Evolutionary conservation across 371 early-diverging fungal genomes (phyloP).

Genomic region (Haplosporangium sp.): DNA sequence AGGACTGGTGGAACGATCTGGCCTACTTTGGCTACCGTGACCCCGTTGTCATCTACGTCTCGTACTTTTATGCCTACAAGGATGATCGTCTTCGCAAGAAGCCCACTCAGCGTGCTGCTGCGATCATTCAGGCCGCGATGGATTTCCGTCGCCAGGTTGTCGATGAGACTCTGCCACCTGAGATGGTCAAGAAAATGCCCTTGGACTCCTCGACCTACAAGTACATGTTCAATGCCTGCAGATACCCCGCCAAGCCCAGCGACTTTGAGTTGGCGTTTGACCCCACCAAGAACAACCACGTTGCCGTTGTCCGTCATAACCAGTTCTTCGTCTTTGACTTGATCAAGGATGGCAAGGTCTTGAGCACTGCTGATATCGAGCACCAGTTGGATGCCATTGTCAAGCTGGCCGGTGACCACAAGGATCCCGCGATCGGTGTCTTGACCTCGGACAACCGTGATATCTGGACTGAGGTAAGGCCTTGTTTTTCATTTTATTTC

Average conservation of each 20-base stretch:
- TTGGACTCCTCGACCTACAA: constrained; percentile 93
- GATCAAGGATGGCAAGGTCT: constrained; percentile 78
- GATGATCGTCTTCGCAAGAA: constrained; percentile 83
- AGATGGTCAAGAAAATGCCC: constrained; percentile 81
- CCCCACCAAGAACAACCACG: constrained; percentile 81
- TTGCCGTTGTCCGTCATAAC: constrained; percentile 91
- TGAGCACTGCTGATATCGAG: constrained; percentile 89
- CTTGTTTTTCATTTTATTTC: background rate
- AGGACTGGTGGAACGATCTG: constrained; percentile 96
- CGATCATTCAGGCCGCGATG: constrained; percentile 87
- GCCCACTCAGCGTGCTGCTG: constrained; percentile 88
- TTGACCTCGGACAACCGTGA: constrained; percentile 95
- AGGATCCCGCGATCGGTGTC: constrained; percentile 84
- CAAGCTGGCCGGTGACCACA: constrained; percentile 76
- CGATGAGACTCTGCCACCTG: constrained; percentile 84
- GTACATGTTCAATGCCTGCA: constrained; percentile 96
- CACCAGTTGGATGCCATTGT: constrained; percentile 68
- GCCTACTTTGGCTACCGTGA: constrained; percentile 97
- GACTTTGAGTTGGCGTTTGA: constrained; percentile 84
- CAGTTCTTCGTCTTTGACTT: constrained; percentile 87
- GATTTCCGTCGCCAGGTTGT: constrained; percentile 88
- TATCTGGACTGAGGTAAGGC: constrained; percentile 87
- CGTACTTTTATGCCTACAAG: constrained; percentile 87
- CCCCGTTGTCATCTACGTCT: constrained; percentile 90
- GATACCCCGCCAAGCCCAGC: constrained; percentile 87